These are phyloP conservation scores for Claviceps monticola DNA, from an alignment of 2,329 filamentous ascomycete species.

Conservation along the genomic window DNA sequence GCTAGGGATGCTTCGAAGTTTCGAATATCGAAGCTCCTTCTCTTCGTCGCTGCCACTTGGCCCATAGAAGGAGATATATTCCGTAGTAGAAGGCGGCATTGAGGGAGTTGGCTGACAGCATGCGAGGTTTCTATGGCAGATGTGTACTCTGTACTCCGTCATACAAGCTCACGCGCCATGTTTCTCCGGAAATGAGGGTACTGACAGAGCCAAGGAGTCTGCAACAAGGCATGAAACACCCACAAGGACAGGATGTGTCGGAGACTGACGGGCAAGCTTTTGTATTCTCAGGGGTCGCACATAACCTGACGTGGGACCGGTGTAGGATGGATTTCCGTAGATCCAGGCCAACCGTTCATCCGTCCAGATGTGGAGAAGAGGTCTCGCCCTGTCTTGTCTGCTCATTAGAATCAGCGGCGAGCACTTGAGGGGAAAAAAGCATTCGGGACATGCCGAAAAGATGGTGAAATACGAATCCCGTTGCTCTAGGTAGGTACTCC, in stretches of 20 bases:
- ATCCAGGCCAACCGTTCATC: slow-evolving; percentile 1
- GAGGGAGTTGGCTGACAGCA: background rate
- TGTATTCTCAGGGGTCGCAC: slow-evolving; percentile 6
- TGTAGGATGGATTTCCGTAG: slow-evolving; percentile 5
- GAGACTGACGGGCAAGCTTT: slow-evolving; percentile 4
- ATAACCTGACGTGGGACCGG: slow-evolving; percentile 8
- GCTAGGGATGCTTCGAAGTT: background rate
- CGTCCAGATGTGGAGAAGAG: background rate
- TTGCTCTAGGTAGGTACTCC: background rate
- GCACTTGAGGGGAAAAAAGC: background rate
- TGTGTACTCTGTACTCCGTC: background rate
- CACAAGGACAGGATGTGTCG: slow-evolving; percentile 4
- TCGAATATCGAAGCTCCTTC: background rate
- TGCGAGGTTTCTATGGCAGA: background rate
- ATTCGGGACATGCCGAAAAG: slow-evolving; percentile 7
- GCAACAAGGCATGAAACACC: slow-evolving; percentile 10
- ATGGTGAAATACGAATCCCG: background rate
- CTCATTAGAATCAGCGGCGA: background rate
- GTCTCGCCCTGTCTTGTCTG: background rate
- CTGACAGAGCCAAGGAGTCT: slow-evolving; percentile 3
- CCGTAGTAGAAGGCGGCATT: background rate
- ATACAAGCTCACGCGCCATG: background rate
- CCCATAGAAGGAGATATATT: background rate
- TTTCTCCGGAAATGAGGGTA: background rate
- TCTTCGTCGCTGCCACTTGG: background rate